Evolutionary conservation across 257 asterid species (phyloP).

Genomic region (Cordia subcordata): DNA sequence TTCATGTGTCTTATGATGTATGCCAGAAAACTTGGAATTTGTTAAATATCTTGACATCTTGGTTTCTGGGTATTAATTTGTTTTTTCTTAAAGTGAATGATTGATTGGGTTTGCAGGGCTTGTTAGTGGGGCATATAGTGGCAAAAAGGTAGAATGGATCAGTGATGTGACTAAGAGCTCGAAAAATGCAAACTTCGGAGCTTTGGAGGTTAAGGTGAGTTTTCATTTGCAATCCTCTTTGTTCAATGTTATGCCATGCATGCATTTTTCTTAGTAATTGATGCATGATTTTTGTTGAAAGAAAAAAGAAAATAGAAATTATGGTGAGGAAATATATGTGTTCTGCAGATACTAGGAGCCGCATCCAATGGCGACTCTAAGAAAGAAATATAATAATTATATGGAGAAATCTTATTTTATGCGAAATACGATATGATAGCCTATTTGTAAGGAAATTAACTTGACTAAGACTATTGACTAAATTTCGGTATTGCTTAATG

Average conservation of each 20-base stretch:
- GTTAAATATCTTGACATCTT: constrained; percentile 1
- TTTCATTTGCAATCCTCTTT: neutral
- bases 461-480: too few species aligned
- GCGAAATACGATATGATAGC: too few species aligned
- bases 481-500: too few species aligned
- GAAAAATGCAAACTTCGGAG: constrained; percentile 23
- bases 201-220: constrained; percentile 41
- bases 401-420: too few species aligned
- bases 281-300: too few species aligned
- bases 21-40: neutral
- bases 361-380: too few species aligned
- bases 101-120: constrained; percentile 25
- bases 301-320: too few species aligned
- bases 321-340: too few species aligned
- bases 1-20: neutral
- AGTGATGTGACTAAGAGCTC: constrained; percentile 21
- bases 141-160: constrained; percentile 30
- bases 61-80: neutral
- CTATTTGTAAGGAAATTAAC: too few species aligned
- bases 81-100: neutral
- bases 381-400: too few species aligned
- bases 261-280: neutral
- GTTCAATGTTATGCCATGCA: neutral
- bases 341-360: too few species aligned
- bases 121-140: constrained; percentile 17